Conservation (phyloP, 495 filamentous ascomycete species). For the Penicillium tannophilum region DNA sequence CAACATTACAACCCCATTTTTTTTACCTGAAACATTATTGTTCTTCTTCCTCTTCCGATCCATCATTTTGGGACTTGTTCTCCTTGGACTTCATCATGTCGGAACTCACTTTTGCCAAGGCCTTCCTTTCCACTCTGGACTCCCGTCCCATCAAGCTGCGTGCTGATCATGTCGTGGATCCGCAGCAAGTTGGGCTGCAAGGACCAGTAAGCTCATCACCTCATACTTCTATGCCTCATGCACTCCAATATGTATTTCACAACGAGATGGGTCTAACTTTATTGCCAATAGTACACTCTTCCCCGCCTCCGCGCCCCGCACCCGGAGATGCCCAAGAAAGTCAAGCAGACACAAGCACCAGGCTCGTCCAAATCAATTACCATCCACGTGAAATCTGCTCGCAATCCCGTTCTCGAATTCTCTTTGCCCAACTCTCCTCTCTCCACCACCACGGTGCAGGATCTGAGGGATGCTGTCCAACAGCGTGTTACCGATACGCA, state of each 20-base stretch:
- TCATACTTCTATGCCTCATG: conserved; percentile 1
- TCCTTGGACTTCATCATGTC: conserved; percentile 58
- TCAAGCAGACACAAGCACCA: conserved; percentile 40
- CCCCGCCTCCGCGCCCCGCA: conserved; percentile 49
- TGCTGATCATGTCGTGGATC: conserved; percentile 83
- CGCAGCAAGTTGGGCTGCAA: conserved; percentile 68
- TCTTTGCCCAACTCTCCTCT: conserved; percentile 58
- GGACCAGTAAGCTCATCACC: conserved; percentile 61
- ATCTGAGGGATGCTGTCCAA: conserved; percentile 67
- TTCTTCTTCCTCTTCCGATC: neutral
- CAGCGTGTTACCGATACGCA: conserved; percentile 44
- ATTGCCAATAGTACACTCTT: conserved; percentile 44
- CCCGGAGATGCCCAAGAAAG: conserved; percentile 54
- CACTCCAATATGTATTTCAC: neutral
- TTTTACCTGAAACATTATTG: neutral
- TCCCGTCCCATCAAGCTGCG: conserved; percentile 73
- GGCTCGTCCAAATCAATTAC: conserved; percentile 54
- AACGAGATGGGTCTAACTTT: conserved; percentile 7
- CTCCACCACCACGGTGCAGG: conserved; percentile 67
- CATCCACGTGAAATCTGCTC: conserved; percentile 70
- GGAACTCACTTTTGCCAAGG: conserved; percentile 81
- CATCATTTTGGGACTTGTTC: neutral
- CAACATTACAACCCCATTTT: neutral
- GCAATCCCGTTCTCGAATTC: conserved; percentile 68
- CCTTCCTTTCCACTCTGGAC: conserved; percentile 79